Conservation (phyloP, 768 basidiomycete species). For the Tylopilus sp. region DNA sequence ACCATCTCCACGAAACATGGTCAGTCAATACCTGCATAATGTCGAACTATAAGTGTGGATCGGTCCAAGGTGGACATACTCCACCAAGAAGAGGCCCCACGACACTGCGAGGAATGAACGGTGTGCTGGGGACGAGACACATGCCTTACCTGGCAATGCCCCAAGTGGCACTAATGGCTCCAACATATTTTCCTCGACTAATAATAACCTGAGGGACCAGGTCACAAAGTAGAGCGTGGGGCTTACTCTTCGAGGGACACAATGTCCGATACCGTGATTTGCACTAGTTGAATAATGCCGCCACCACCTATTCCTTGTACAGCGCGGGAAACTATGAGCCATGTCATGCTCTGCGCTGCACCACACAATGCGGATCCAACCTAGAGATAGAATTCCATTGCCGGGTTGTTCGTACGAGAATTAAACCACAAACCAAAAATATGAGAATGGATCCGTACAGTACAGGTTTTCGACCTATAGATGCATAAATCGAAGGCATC, state of each 20-base stretch:
- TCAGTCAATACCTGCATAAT: conserved; percentile 31
- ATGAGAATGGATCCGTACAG: conserved; percentile 34
- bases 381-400: conserved; percentile 12
- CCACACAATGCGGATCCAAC: conserved; percentile 40
- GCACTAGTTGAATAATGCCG: conserved; percentile 35
- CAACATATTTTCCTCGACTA: conserved; percentile 40
- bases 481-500: not conserved
- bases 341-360: conserved; percentile 42
- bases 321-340: conserved; percentile 40
- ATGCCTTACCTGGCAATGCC: conserved; percentile 35
- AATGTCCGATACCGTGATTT: conserved; percentile 42
- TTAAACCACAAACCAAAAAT: conserved; percentile 32
- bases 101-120: conserved; percentile 24
- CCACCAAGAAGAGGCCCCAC: conserved; percentile 43
- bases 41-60: not conserved
- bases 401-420: not conserved
- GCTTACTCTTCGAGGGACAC: conserved; percentile 32
- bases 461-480: conserved; percentile 36
- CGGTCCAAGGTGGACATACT: conserved; percentile 16
- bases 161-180: conserved; percentile 38
- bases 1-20: conserved; percentile 40
- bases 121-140: not conserved
- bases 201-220: too few relatives aligned
- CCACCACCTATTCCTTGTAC: conserved; percentile 44
- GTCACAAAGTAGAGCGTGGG: not conserved